Evolutionary conservation across 305 asterid species (phyloP).

Genomic region (Solanum hybrid): DNA sequence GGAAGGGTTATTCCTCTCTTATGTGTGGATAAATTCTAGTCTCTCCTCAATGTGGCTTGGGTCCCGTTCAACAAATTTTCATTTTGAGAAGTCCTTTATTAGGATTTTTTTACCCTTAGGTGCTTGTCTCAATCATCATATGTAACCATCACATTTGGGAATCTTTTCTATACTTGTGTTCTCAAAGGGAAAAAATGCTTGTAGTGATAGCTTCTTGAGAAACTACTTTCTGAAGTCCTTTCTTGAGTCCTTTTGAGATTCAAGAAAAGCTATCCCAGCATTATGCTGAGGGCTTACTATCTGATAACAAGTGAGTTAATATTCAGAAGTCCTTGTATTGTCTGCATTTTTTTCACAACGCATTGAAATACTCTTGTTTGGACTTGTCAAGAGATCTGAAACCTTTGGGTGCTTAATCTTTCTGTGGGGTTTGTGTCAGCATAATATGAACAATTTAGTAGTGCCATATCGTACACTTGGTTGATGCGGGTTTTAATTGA

Average conservation of each 20-base stretch:
- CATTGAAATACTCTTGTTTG: not conserved
- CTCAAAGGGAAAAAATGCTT: not conserved
- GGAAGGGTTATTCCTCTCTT: not conserved
- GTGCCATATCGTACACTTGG: not conserved
- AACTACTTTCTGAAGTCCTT: not conserved
- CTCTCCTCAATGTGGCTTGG: not conserved
- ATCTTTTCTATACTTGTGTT: not conserved
- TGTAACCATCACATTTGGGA: not conserved
- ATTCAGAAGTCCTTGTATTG: not conserved
- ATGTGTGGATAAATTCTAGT: not conserved
- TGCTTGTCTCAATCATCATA: not conserved
- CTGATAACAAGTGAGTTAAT: not conserved
- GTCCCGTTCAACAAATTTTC: not conserved
- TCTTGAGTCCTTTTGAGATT: not conserved
- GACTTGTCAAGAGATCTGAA: not conserved
- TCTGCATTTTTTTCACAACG: not conserved
- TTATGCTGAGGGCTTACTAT: not conserved
- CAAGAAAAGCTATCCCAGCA: not conserved
- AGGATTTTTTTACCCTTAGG: not conserved
- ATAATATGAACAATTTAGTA: not conserved
- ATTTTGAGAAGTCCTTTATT: not conserved
- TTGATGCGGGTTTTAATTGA: not conserved
- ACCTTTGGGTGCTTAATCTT: not conserved
- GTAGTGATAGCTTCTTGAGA: not conserved
- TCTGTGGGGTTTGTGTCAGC: not conserved